Percentiles rank a stretch among this genome's conserved stretches.
These are phyloP conservation scores for Carallia pectinifolia DNA, from an alignment of 345 rosid species.

Conservation along the genomic window DNA sequence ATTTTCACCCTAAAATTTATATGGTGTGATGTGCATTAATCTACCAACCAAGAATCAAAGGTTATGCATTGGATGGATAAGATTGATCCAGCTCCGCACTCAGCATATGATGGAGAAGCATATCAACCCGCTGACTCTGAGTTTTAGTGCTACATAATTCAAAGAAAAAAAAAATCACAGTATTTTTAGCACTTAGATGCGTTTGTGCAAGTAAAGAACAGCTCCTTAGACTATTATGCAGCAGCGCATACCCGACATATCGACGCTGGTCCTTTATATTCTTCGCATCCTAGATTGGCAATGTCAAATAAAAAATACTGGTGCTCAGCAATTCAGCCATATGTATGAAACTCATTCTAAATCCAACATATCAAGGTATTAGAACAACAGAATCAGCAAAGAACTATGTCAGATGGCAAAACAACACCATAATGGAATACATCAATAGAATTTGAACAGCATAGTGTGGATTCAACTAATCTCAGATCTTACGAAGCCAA, in stretches of 20 bases:
- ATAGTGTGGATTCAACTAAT: too few species aligned
- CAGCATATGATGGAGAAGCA: slow-evolving; percentile 89
- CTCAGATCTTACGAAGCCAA: too few species aligned
- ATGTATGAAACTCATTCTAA: background rate
- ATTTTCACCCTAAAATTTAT: too few species aligned
- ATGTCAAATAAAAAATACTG: slow-evolving; percentile 1
- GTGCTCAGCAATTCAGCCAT: slow-evolving; percentile 1
- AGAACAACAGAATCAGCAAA: too few species aligned
- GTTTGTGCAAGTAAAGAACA: background rate
- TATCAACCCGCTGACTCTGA: slow-evolving; percentile 83
- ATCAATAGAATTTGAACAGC: too few species aligned
- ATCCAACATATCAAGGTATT: background rate
- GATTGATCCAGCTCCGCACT: slow-evolving; percentile 51
- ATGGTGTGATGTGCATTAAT: background rate
- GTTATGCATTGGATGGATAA: slow-evolving; percentile 16
- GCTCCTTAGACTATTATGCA: background rate
- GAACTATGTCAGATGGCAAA: too few species aligned
- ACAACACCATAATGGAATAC: too few species aligned
- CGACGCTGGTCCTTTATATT: slow-evolving; percentile 41
- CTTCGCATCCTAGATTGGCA: slow-evolving; percentile 46
- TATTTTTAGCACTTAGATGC: background rate
- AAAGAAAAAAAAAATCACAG: slow-evolving; percentile 10
- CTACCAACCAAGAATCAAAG: slow-evolving; percentile 16
- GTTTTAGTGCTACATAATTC: slow-evolving; percentile 60
- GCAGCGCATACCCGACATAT: slow-evolving; percentile 56